These are phyloP conservation scores for Diaporthe citrichinensis DNA, from an alignment of 2,329 filamentous ascomycete species.

Conservation along the genomic window DNA sequence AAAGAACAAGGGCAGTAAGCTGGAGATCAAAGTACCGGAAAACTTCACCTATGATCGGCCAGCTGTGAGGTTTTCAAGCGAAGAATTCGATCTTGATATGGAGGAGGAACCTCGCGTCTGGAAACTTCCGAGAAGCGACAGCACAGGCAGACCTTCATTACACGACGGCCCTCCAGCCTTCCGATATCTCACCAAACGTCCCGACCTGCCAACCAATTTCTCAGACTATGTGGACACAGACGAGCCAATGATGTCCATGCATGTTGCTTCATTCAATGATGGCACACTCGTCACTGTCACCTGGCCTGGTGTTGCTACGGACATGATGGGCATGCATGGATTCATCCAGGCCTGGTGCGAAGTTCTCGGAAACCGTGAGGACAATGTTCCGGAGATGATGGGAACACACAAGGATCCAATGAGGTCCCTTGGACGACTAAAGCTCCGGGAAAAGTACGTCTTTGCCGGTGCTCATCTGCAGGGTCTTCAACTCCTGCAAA, in stretches of 20 bases:
- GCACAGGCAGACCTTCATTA: background rate
- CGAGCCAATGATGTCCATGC: constrained; percentile 23
- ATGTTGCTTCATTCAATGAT: constrained; percentile 13
- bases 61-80: background rate
- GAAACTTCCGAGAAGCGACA: constrained; percentile 14
- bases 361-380: background rate
- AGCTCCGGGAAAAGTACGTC: constrained; percentile 4
- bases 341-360: constrained; percentile 16
- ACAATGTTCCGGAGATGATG: constrained; percentile 5
- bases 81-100: constrained; percentile 11
- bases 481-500: constrained; percentile 6
- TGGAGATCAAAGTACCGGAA: constrained; percentile 11
- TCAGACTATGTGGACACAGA: constrained; percentile 1
- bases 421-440: background rate
- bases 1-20: background rate
- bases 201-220: constrained; percentile 3
- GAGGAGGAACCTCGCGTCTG: constrained; percentile 26
- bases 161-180: constrained; percentile 19
- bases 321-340: constrained; percentile 25
- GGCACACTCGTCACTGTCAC: constrained; percentile 12
- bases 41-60: background rate
- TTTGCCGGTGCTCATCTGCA: constrained; percentile 14
- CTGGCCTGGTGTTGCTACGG: constrained; percentile 7
- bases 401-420: constrained; percentile 19
- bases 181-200: constrained; percentile 1